Evolutionary conservation across 768 basidiomycete genomes (phyloP), one percentile per base, ranked within the genome.

Genomic region (Podaxis sp.): DNA sequence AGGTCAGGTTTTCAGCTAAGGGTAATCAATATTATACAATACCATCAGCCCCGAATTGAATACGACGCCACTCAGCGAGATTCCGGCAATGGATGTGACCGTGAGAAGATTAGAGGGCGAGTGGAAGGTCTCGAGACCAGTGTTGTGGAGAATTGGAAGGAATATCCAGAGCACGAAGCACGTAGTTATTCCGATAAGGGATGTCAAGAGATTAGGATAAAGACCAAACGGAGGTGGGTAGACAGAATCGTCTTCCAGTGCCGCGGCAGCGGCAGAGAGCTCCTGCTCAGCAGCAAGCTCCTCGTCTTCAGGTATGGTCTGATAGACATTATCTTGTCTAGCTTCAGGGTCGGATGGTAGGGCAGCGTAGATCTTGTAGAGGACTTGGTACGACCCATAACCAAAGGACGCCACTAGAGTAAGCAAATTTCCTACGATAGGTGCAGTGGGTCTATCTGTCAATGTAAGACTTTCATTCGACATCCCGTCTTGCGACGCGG

Each of bases 11-110:
- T 59, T 39, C 26, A 38, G 26, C 39, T 42, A 39, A 53, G 33
- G 22, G 36, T 30, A 22, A 40, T 28, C 49, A 36, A 52, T 40
- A 65, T 38, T 61, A 57, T 33, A 36, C 8, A 22, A 8, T 71
- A 91, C 92, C 95, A 96, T 94, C 68, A 92, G 82, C 0, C 92
- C 92, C 0, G 90, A 86, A 69, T 95, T 96, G 76, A 92, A 98
- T 0, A 90, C 68, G 2, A 93, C 81, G 0, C 95, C 95, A 19
- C 81, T 81, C 15, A 82, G 68, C 5, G 89, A 82, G 60, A 98
- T 94, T 15, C 87, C 87, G 2, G 72, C 77, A 53, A 98, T 87
- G 8, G 82, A 81, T 12, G 79, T 61, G 36, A 77, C 69, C 0
- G 86, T 84, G 1, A 63, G 63, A 40, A 69, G 33, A 69, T 84